These are phyloP conservation scores for Dunaliella primolecta DNA, from an alignment of 139 green algal genomes.

Conservation along the genomic window DNA sequence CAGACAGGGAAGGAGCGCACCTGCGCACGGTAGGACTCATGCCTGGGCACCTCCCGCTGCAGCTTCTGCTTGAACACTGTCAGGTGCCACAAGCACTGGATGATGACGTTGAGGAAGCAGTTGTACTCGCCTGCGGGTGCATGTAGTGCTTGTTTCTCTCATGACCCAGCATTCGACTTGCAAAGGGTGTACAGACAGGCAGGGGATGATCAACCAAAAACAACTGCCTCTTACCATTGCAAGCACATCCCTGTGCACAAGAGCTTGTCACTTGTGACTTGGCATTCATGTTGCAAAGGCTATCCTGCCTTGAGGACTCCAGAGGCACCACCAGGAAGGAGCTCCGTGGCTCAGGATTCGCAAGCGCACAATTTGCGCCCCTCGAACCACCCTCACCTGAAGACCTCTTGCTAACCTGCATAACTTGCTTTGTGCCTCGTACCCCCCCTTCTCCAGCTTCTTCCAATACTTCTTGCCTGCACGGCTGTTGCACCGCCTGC, in stretches of 20 bases:
- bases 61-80: background rate
- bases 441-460: background rate
- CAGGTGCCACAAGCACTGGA: conserved; percentile 49
- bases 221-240: background rate
- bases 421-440: background rate
- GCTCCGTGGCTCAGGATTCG: background rate
- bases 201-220: background rate
- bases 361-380: background rate
- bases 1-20: too few relatives aligned
- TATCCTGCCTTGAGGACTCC: background rate
- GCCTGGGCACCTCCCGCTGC: background rate
- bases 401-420: background rate
- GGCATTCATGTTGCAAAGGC: background rate
- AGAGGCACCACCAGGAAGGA: background rate
- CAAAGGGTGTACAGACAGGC: background rate
- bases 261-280: background rate
- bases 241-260: background rate
- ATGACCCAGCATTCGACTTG: conserved; percentile 5
- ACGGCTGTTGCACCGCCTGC: background rate
- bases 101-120: conserved; percentile 89
- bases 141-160: conserved; percentile 36
- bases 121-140: conserved; percentile 66
- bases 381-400: background rate
- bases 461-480: background rate
- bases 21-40: background rate